Base-by-base conservation (phyloP, 1,284 basidiomycete species). In the Kalmanozyma brasiliensis region DNA sequence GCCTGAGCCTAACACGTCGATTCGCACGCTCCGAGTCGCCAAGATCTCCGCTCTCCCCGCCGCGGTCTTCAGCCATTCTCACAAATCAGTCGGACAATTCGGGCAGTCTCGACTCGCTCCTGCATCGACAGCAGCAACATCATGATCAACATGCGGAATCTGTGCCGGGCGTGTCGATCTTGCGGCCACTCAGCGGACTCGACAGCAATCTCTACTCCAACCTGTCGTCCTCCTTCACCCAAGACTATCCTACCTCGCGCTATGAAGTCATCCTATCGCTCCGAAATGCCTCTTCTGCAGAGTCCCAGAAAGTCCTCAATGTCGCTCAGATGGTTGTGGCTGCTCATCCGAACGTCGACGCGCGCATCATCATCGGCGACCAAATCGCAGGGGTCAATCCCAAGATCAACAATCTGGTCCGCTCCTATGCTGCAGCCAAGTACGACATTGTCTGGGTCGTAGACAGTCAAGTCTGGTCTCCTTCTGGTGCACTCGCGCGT, bases 381-480 rank as follows among this genome's bases (percentile, higher is more conserved):
- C 82, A 83, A 29, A 55, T 68, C 13, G 83, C 95, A 17, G 94
- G 95, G 2, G 90, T 94, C 35, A 98, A 99, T 78, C 96, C 96
- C 1, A 98, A 98, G 85, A 90, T 99, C 77, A 98, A 97, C 85
- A 98, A 98, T 81, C 88, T 98, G 35, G 87, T 95, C 62, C 88
- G 89, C 34, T 87, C 94, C 4, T 97, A 95, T 82, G 67, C 74
- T 3, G 85, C 85, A 35, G 94, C 95, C 0, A 84, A 86, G 52
- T 86, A 95, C 82, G 94, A 98, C 80, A 91, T 98, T 45, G 84
- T 98, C 43, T 99, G 95, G 95, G 91, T 98, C 11, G 86, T 98
- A 46, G 96, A 99, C 83, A 95, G 94, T 19, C 96, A 96, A 71
- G 88, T 98, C 43, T 88, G 89, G 68, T 88, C 90, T 16, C 87